Percentiles rank a stretch among this genome's conserved stretches.
Evolutionary conservation across 192 early-diverging fungal species (phyloP).

Genomic region (Gryganskiella cystojenkinii): DNA sequence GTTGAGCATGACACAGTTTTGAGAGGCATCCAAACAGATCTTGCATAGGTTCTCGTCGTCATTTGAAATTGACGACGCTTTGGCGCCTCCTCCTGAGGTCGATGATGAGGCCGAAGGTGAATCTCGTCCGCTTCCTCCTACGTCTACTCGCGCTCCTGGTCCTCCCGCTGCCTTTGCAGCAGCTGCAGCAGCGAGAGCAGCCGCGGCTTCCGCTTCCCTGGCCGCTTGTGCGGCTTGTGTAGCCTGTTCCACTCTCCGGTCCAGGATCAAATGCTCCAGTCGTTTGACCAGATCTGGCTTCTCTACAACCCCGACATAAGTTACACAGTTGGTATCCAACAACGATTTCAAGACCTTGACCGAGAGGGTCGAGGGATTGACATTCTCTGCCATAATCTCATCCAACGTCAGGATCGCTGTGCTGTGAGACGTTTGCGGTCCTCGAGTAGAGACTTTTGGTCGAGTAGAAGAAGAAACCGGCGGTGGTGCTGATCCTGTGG

Average conservation of each 20-base stretch:
- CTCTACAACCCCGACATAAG: conserved; percentile 73
- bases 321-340: conserved; percentile 72
- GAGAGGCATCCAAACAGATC: conserved; percentile 81
- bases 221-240: conserved; percentile 8
- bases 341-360: conserved; percentile 73
- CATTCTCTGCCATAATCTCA: conserved; percentile 14
- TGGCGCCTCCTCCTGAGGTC: conserved; percentile 4
- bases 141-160: not conserved
- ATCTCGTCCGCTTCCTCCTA: not conserved
- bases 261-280: conserved; percentile 69
- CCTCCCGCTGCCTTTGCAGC: not conserved
- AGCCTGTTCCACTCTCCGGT: conserved; percentile 58
- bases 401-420: conserved; percentile 8
- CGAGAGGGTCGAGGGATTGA: conserved; percentile 23
- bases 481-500: not conserved
- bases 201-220: not conserved
- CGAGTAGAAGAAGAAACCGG: not conserved
- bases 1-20: conserved; percentile 86
- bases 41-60: conserved; percentile 73
- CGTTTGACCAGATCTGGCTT: conserved; percentile 76
- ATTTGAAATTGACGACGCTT: too few relatives aligned
- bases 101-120: not conserved
- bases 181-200: not conserved
- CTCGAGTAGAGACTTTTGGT: conserved; percentile 4
- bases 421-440: conserved; percentile 11